Evolutionary conservation across 2,329 filamentous ascomycete species (phyloP).

Genomic region (Colletotrichum higginsianum): DNA sequence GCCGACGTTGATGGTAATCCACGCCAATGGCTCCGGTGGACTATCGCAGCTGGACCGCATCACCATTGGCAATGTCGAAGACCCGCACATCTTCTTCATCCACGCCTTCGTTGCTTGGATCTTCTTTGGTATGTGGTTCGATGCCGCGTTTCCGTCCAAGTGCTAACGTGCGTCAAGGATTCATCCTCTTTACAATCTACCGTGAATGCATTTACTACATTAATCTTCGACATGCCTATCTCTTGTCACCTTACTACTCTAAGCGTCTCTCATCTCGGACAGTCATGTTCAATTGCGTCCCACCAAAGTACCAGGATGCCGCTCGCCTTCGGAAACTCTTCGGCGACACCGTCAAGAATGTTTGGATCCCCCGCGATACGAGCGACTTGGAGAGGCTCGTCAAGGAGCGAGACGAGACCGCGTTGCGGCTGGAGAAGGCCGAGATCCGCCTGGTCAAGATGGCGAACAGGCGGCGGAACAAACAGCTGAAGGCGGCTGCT

Average conservation of each 20-base stretch:
- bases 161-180: conserved; percentile 58
- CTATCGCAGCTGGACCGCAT: conserved; percentile 75
- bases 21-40: conserved; percentile 82
- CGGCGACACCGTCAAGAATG: conserved; percentile 81
- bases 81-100: conserved; percentile 80
- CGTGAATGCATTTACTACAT: conserved; percentile 94
- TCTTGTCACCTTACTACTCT: conserved; percentile 86
- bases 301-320: conserved; percentile 81
- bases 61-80: conserved; percentile 65
- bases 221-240: conserved; percentile 93
- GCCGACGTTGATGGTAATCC: conserved; percentile 87
- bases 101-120: conserved; percentile 86
- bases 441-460: conserved; percentile 86
- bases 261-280: conserved; percentile 90
- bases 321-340: conserved; percentile 82
- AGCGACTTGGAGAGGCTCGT: conserved; percentile 84
- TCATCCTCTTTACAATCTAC: conserved; percentile 90
- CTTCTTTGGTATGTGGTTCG: conserved; percentile 71
- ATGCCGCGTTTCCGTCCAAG: background rate
- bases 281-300: conserved; percentile 92
- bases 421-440: conserved; percentile 85
- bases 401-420: conserved; percentile 80
- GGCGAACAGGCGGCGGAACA: conserved; percentile 65
- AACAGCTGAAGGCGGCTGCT: conserved; percentile 40
- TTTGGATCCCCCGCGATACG: conserved; percentile 87